Evolutionary conservation across 1,139 yeast species (phyloP).

Genomic region (Debaryomycetaceae sp.): DNA sequence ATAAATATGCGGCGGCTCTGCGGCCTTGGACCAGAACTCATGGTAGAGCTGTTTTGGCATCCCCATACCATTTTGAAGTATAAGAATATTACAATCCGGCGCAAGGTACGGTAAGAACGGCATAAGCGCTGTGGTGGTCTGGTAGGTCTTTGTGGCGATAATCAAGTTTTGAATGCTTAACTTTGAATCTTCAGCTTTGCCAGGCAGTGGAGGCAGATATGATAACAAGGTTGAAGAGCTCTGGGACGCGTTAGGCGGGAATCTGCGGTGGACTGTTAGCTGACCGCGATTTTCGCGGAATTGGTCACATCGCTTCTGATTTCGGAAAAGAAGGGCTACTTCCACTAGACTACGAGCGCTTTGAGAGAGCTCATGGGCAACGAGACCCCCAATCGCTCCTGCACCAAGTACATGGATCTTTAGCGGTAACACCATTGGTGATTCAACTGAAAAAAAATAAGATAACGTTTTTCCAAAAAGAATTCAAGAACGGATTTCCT

Average conservation of each 20-base stretch:
- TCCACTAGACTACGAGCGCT: slow-evolving; percentile 20
- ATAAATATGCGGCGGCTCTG: slow-evolving; percentile 43
- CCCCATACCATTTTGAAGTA: slow-evolving; percentile 79
- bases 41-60: slow-evolving; percentile 42
- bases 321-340: slow-evolving; percentile 28
- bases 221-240: no score
- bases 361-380: slow-evolving; percentile 26
- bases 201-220: no score
- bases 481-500: no score
- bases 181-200: slow-evolving; percentile 3
- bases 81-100: slow-evolving; percentile 40
- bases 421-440: no score
- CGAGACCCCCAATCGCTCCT: slow-evolving; percentile 31
- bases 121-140: slow-evolving; percentile 35
- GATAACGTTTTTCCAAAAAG: no score
- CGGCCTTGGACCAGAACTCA: slow-evolving; percentile 41
- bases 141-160: slow-evolving; percentile 56
- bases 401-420: slow-evolving; percentile 31
- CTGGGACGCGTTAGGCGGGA: slow-evolving; percentile 8
- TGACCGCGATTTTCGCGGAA: slow-evolving; percentile 30
- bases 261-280: slow-evolving; percentile 15
- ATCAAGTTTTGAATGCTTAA: slow-evolving; percentile 40
- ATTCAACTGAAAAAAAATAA: no score
- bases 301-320: slow-evolving; percentile 23
- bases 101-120: slow-evolving; percentile 31